These are phyloP conservation scores for Picea glauca DNA, from an alignment of 75 land plant species.

Conservation along the genomic window DNA sequence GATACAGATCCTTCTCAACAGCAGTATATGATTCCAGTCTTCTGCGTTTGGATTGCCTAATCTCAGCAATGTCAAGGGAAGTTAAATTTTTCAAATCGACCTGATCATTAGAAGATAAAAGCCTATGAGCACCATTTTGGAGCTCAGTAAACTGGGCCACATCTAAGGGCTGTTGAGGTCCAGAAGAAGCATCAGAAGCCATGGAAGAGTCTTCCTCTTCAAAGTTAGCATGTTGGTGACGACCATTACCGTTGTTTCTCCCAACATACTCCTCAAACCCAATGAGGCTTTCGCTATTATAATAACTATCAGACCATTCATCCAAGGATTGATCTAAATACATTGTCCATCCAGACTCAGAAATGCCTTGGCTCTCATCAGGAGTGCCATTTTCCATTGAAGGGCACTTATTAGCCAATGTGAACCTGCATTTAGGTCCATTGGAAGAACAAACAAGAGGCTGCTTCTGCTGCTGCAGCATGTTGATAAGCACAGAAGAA, in stretches of 20 bases:
- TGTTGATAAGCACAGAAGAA: neutral
- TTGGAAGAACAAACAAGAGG: no score
- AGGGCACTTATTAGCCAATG: neutral
- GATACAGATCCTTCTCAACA: slow-evolving; percentile 5
- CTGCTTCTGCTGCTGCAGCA: neutral
- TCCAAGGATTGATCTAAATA: slow-evolving; percentile 40
- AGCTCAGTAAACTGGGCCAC: slow-evolving; percentile 3
- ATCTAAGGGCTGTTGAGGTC: slow-evolving; percentile 35
- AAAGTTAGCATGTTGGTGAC: neutral
- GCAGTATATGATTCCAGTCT: neutral
- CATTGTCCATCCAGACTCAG: slow-evolving; percentile 54
- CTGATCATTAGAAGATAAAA: neutral
- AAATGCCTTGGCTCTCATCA: neutral
- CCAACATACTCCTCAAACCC: slow-evolving; percentile 4
- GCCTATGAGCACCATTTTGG: neutral
- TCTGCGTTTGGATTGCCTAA: slow-evolving; percentile 16
- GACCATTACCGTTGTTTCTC: slow-evolving; percentile 23
- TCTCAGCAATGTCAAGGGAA: slow-evolving; percentile 4
- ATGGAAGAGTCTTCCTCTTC: slow-evolving; percentile 34
- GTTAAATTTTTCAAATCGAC: neutral
- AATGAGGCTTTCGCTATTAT: neutral
- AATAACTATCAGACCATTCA: neutral
- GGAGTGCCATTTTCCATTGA: neutral
- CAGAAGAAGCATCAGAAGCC: slow-evolving; percentile 69
- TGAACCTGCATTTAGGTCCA: neutral